Evolutionary conservation across 768 basidiomycete species (phyloP), one percentile per base, ranked within the genome.

Genomic region (Kwoniella shandongensis): DNA sequence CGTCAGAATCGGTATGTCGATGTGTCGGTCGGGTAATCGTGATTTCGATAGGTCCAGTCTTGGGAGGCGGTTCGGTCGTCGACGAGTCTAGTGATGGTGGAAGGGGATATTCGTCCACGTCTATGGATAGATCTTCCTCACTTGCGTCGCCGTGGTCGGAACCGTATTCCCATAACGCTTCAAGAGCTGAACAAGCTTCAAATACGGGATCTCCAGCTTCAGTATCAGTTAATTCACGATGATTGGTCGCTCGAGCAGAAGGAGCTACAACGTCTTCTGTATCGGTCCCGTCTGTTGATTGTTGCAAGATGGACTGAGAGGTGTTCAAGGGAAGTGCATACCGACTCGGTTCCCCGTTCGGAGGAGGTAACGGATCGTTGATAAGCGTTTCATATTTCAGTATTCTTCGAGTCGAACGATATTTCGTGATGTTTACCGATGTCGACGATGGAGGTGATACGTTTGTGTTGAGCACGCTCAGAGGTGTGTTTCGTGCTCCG

Each of bases 81-180:
- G 40, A 17, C 25, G 42, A 44, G 26, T 18, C 15, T 27, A 51
- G 2, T 11, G 22, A 44, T 17, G 54, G 46, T 17, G 54, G 54
- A 25, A 56, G 29, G 15, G 54, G 54, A 23, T 49, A 56, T 17
- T 49, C 54, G 13, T 56, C 30, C 15, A 36, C 22, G 26, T 50
- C 46, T 20, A 56, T 40, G n/a, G 39, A 39, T 30, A 44, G 22
- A 36, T 56, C 54, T 1, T 41, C 45, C 8, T 48, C 44, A 11
- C 7, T 32, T 32, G 32, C 32, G 32, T 32, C 32, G 6, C 32
- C 32, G 7, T 32, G 7, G 20, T 25, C 12, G 12, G 48, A 51
- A 6, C 56, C 56, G 50, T 58, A 58, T 30, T 58, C 56, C 56
- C 56, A 58, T 30, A 58, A 39, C 20, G 56, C 56, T 44, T 58